Conservation (phyloP, 768 basidiomycete genomes). For the Trichaptum fuscoviolaceum region DNA sequence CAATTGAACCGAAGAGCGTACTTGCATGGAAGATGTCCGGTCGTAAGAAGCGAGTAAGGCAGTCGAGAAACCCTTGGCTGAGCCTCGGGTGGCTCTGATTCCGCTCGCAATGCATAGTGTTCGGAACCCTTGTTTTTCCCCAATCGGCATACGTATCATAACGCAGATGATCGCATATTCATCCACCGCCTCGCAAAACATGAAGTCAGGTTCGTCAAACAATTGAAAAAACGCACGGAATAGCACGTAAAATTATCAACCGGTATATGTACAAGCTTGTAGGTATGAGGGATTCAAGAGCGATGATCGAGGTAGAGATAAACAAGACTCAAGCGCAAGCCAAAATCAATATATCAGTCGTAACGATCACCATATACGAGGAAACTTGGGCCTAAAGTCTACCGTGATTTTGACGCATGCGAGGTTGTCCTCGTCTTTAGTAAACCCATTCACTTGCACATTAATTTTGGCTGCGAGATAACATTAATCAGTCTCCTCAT, state of each 20-base stretch:
- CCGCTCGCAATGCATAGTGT: no score
- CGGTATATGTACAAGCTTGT: background rate
- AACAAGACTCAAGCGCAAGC: no score
- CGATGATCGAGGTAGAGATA: background rate
- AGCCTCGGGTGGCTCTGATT: no score
- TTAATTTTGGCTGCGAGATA: constrained; percentile 69
- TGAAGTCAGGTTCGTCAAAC: background rate
- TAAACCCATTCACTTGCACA: constrained; percentile 65
- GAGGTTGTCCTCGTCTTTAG: constrained; percentile 65
- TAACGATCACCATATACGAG: background rate
- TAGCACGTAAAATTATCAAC: background rate
- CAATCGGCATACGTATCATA: no score
- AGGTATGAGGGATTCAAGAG: background rate
- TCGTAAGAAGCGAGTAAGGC: no score
- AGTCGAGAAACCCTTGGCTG: no score
- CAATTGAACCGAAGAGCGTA: no score
- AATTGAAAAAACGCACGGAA: background rate
- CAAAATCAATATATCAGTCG: background rate
- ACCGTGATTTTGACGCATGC: constrained; percentile 77
- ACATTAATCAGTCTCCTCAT: no score
- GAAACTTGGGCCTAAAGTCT: constrained; percentile 56
- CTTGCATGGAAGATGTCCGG: no score
- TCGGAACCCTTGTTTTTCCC: no score
- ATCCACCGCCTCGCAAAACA: no score
- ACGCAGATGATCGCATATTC: no score